phyloP scores from a whole-genome alignment of 148 eudicot genomes.

The Amaranthus cruentus region DNA sequence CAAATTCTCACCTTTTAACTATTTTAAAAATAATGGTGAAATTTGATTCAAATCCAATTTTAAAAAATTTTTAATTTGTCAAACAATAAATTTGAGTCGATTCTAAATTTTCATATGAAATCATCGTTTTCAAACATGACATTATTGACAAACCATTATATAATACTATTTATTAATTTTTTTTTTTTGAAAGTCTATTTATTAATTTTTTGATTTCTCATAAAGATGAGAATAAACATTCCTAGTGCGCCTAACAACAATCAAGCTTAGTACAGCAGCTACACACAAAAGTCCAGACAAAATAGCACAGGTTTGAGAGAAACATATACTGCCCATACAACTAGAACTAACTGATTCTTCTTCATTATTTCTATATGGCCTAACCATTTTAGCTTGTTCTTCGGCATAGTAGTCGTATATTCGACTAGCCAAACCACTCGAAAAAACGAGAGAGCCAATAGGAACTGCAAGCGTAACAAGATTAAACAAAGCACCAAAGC shows the following conservation, averaged over 20 bases:
- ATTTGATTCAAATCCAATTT: too few relatives aligned
- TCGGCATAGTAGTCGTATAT: conserved; percentile 59
- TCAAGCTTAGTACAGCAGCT: conserved; percentile 37
- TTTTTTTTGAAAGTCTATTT: too few relatives aligned
- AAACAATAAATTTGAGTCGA: too few relatives aligned
- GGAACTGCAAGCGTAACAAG: conserved; percentile 48
- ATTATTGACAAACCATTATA: not conserved
- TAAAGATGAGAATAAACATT: conserved; percentile 47
- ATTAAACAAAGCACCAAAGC: conserved; percentile 55
- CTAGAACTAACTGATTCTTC: conserved; percentile 31
- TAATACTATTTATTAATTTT: not conserved
- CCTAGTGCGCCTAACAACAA: conserved; percentile 47
- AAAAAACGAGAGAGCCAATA: conserved; percentile 44
- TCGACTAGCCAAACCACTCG: conserved; percentile 50
- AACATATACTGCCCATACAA: conserved; percentile 44
- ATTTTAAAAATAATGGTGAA: too few relatives aligned
- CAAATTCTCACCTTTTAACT: too few relatives aligned
- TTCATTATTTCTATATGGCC: not conserved
- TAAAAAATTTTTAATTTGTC: too few relatives aligned
- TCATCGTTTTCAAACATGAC: too few relatives aligned
- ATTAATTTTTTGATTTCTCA: conserved; percentile 17
- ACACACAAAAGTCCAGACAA: conserved; percentile 39
- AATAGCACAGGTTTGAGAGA: conserved; percentile 49
- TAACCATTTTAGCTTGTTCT: conserved; percentile 25
- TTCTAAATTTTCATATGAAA: too few relatives aligned